Evolutionary conservation across 1,284 basidiomycete genomes (phyloP).

Genomic region (Tilletia walkeri): DNA sequence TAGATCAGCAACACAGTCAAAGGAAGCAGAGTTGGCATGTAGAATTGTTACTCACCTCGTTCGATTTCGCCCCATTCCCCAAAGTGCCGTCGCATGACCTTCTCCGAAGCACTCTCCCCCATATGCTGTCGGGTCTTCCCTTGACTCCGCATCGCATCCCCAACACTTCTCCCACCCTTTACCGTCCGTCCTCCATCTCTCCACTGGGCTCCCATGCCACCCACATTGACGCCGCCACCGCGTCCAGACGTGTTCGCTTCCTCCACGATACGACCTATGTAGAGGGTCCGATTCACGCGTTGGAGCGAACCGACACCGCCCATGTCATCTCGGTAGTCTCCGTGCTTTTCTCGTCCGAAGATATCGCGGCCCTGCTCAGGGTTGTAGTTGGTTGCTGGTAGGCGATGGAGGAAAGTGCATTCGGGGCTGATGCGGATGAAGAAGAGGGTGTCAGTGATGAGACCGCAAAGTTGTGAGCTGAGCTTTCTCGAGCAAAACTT

Average conservation of each 20-base stretch:
- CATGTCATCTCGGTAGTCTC: constrained; percentile 98
- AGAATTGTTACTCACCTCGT: constrained; percentile 53
- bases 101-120: constrained; percentile 36
- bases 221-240: constrained; percentile 27
- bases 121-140: constrained; percentile 35
- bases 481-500: neutral
- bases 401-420: constrained; percentile 87
- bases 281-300: constrained; percentile 87
- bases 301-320: constrained; percentile 96
- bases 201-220: constrained; percentile 26
- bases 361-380: constrained; percentile 92
- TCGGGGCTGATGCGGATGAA: constrained; percentile 65
- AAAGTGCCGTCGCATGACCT: constrained; percentile 67
- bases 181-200: constrained; percentile 40
- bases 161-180: constrained; percentile 36
- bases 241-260: constrained; percentile 36
- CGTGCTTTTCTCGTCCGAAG: constrained; percentile 94
- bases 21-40: neutral
- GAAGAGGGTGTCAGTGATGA: constrained; percentile 1
- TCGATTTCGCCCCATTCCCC: constrained; percentile 97
- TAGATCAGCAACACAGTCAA: constrained; percentile 18
- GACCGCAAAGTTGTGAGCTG: constrained; percentile 25
- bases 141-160: constrained; percentile 21
- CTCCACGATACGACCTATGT: constrained; percentile 77
- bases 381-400: constrained; percentile 65